Evolutionary conservation across 805 yeast genomes (phyloP).

Genomic region (Ogataea populi-albae): DNA sequence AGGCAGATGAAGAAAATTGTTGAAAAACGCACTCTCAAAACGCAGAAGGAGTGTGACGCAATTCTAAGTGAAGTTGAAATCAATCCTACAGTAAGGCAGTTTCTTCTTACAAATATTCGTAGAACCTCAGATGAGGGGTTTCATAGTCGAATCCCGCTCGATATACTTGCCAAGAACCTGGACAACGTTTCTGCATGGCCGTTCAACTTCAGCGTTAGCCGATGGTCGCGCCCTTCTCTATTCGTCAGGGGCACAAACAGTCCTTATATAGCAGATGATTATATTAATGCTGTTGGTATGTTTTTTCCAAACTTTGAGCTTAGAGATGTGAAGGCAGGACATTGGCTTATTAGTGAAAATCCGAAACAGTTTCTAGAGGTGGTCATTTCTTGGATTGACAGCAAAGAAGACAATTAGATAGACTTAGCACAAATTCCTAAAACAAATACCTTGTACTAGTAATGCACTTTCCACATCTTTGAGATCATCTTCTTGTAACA

Average conservation of each 20-base stretch:
- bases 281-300: slow-evolving; percentile 64
- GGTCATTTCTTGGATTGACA: slow-evolving; percentile 61
- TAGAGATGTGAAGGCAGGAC: slow-evolving; percentile 79
- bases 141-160: slow-evolving; percentile 66
- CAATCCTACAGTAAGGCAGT: slow-evolving; percentile 62
- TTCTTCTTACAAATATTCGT: slow-evolving; percentile 67
- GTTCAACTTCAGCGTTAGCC: slow-evolving; percentile 47
- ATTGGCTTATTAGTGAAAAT: slow-evolving; percentile 88
- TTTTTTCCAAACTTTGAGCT: slow-evolving; percentile 78
- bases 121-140: slow-evolving; percentile 38
- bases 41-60: slow-evolving; percentile 65
- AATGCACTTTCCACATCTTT: no score
- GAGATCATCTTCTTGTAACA: no score
- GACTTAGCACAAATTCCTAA: no score
- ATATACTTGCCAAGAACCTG: slow-evolving; percentile 61
- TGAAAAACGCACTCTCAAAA: slow-evolving; percentile 41
- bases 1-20: slow-evolving; percentile 57
- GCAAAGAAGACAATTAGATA: slow-evolving; percentile 26
- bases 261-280: slow-evolving; percentile 78
- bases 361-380: slow-evolving; percentile 69
- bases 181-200: slow-evolving; percentile 78
- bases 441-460: no score
- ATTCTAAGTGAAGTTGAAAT: slow-evolving; percentile 62
- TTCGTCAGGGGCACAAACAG: slow-evolving; percentile 80
- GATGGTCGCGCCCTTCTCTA: slow-evolving; percentile 70